Percentiles rank a stretch among this genome's conserved stretches.
These are phyloP conservation scores for Myriangium duriaei DNA, from an alignment of 2,329 filamentous ascomycete species.

Conservation along the genomic window DNA sequence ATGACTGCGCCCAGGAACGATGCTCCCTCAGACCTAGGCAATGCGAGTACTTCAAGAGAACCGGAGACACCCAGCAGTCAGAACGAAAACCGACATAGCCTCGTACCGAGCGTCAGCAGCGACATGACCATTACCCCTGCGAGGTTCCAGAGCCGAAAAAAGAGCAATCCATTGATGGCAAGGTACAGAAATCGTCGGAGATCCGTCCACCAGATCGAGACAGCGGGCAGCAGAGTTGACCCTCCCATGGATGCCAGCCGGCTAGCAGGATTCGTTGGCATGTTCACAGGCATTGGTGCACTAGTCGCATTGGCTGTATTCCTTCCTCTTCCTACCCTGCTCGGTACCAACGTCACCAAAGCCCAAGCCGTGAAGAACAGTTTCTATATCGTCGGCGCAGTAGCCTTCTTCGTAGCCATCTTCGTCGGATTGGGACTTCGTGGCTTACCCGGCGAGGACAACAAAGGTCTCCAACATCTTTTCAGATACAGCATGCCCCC, in stretches of 20 bases:
- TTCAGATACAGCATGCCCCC: slow-evolving; percentile 22
- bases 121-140: slow-evolving; percentile 62
- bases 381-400: slow-evolving; percentile 71
- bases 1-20: slow-evolving; percentile 35
- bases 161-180: slow-evolving; percentile 7
- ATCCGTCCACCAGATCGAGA: neutral
- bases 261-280: slow-evolving; percentile 78
- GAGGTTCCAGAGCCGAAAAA: slow-evolving; percentile 28
- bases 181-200: slow-evolving; percentile 3
- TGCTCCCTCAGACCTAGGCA: slow-evolving; percentile 9
- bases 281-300: slow-evolving; percentile 87
- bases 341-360: slow-evolving; percentile 57
- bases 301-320: slow-evolving; percentile 72
- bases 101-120: slow-evolving; percentile 57
- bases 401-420: slow-evolving; percentile 60
- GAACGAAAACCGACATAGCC: slow-evolving; percentile 35
- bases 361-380: slow-evolving; percentile 65
- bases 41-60: slow-evolving; percentile 19
- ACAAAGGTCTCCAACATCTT: slow-evolving; percentile 52
- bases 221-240: neutral
- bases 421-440: slow-evolving; percentile 70
- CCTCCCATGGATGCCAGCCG: slow-evolving; percentile 8
- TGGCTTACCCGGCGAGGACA: slow-evolving; percentile 56
- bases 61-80: slow-evolving; percentile 6
- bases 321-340: slow-evolving; percentile 77